Percentiles rank a stretch among this genome's conserved stretches.
phyloP scores from a whole-genome alignment of 805 yeast species.

The Torulaspora quercuum region DNA sequence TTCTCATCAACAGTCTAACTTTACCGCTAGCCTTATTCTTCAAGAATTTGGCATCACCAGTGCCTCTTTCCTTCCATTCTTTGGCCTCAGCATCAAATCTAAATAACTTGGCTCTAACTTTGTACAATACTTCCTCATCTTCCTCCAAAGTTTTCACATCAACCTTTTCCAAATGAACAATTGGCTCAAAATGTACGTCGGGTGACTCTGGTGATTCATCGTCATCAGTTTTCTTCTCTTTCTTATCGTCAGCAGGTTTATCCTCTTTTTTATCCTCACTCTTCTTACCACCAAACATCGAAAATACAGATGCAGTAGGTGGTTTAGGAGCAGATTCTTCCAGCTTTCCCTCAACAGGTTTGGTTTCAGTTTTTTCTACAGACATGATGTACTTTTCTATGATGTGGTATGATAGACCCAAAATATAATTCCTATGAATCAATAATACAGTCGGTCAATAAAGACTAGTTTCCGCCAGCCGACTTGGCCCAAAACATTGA shows the following conservation, averaged over 20 bases:
- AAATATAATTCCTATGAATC: background rate
- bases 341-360: slow-evolving; percentile 25
- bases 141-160: slow-evolving; percentile 96
- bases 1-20: slow-evolving; percentile 94
- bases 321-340: slow-evolving; percentile 41
- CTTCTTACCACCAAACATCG: slow-evolving; percentile 93
- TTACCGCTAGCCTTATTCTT: slow-evolving; percentile 79
- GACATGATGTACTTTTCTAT: slow-evolving; percentile 26
- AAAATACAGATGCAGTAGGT: slow-evolving; percentile 79
- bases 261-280: slow-evolving; percentile 47
- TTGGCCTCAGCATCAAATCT: slow-evolving; percentile 77
- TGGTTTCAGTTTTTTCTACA: slow-evolving; percentile 18
- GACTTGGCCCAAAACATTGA: too few species aligned
- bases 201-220: slow-evolving; percentile 42
- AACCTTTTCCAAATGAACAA: slow-evolving; percentile 91
- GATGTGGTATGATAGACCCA: too few species aligned
- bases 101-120: slow-evolving; percentile 93
- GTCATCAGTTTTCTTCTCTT: slow-evolving; percentile 35
- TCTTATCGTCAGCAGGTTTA: slow-evolving; percentile 26
- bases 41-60: slow-evolving; percentile 95
- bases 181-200: slow-evolving; percentile 89
- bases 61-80: slow-evolving; percentile 99
- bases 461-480: too few species aligned
- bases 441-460: too few species aligned
- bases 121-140: slow-evolving; percentile 75